phyloP scores from a whole-genome alignment of 2,329 filamentous ascomycete species.

The Fragosphaeria purpurea region DNA sequence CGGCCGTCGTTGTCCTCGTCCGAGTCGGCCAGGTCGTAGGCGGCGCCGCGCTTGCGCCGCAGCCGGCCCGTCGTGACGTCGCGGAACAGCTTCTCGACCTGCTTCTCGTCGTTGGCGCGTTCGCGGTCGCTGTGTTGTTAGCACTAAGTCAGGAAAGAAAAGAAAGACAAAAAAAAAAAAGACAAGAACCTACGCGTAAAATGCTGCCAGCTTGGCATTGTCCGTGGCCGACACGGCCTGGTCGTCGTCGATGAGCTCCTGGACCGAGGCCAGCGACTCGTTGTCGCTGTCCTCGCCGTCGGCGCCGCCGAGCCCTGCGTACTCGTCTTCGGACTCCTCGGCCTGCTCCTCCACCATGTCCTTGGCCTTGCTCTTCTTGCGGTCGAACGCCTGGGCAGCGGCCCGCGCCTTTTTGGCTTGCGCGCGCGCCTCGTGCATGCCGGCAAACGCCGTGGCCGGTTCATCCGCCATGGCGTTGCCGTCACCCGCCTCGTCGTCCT shows the following conservation, averaged over 20 bases:
- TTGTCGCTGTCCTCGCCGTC: slow-evolving; percentile 80
- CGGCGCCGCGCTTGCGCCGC: slow-evolving; percentile 69
- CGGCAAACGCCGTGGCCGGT: slow-evolving; percentile 15
- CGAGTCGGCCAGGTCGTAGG: slow-evolving; percentile 78
- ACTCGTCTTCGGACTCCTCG: slow-evolving; percentile 96
- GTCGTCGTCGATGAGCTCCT: slow-evolving; percentile 85
- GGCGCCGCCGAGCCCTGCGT: slow-evolving; percentile 81
- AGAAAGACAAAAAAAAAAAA: slow-evolving; percentile 1
- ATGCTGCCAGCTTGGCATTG: slow-evolving; percentile 70
- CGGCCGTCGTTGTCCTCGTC: slow-evolving; percentile 76
- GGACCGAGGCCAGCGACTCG: slow-evolving; percentile 59
- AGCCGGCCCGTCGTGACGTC: slow-evolving; percentile 86
- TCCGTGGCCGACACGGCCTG: slow-evolving; percentile 65
- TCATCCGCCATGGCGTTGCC: not conserved
- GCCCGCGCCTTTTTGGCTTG: slow-evolving; percentile 23
- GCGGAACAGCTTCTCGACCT: slow-evolving; percentile 82
- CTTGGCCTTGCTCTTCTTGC: slow-evolving; percentile 77
- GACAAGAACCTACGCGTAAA: slow-evolving; percentile 64
- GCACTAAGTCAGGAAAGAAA: too few relatives aligned
- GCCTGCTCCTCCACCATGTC: slow-evolving; percentile 87
- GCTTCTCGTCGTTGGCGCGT: slow-evolving; percentile 71
- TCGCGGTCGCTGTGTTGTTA: slow-evolving; percentile 55
- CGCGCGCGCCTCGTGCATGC: slow-evolving; percentile 22
- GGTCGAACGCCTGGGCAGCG: slow-evolving; percentile 47
- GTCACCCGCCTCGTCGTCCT: not conserved